phyloP scores from a whole-genome alignment of 1,284 basidiomycete genomes.

The Apiotrichum mycotoxinovorans region DNA sequence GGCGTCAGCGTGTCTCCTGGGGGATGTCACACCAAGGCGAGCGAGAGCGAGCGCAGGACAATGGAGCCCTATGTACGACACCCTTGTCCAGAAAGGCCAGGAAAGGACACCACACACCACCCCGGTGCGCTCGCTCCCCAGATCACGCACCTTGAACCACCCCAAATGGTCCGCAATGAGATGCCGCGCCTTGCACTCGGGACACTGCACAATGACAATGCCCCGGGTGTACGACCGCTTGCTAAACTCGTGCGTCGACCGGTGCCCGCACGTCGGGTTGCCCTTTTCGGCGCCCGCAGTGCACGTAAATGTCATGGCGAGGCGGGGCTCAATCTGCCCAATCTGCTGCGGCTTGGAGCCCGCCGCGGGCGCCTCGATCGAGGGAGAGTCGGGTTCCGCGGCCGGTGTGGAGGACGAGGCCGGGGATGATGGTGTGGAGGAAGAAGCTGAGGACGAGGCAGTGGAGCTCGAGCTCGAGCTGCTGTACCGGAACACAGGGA shows the following conservation, averaged over 20 bases:
- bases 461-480: background rate
- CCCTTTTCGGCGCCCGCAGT: slow-evolving; percentile 55
- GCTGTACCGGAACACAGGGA: background rate
- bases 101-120: no score
- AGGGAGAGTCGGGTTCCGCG: background rate
- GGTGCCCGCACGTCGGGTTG: slow-evolving; percentile 63
- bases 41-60: background rate
- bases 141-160: slow-evolving; percentile 63
- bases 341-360: slow-evolving; percentile 25
- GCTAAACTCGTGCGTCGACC: slow-evolving; percentile 84
- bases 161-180: slow-evolving; percentile 86
- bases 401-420: slow-evolving; percentile 2
- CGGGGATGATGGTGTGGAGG: background rate
- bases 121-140: background rate
- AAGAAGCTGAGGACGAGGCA: background rate
- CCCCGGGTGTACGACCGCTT: slow-evolving; percentile 79
- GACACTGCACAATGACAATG: slow-evolving; percentile 88
- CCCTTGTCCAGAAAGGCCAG: no score
- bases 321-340: slow-evolving; percentile 40
- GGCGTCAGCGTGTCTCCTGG: background rate
- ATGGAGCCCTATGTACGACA: no score
- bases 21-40: background rate
- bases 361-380: slow-evolving; percentile 10
- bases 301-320: slow-evolving; percentile 76
- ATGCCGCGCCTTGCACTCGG: slow-evolving; percentile 81